Base-by-base conservation (phyloP, 2,329 filamentous ascomycete species). In the Aspergillus sp. region DNA sequence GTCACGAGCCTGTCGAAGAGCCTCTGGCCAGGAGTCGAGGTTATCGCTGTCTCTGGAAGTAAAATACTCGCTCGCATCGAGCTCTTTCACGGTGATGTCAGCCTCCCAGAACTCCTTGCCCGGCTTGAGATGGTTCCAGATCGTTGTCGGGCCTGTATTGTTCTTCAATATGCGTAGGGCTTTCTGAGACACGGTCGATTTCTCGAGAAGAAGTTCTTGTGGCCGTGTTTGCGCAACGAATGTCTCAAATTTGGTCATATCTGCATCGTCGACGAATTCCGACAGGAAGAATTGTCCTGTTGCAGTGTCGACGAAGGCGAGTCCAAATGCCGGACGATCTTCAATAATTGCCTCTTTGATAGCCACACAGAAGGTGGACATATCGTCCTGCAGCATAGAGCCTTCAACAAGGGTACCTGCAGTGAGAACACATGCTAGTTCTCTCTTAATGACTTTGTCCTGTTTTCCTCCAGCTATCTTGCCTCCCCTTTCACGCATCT, bases 191-290 rank as follows among this genome's bases (percentile, higher is more conserved):
- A 98, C 82, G 30, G 84, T 89, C 0, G 89, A 91, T 76, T 96
- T 98, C 74, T 99, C 95, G 0, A 99, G 80, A 0, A 99, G 81
- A 49, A 99, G 80, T 77, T 99, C 95, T 54, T 92, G 90, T 0
- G 95, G 95, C 22, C 90, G 87, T 17, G 89, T 96, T 76, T 99
- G 95, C 17, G 95, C 95, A 43, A 99, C 89, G 65, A 99, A 91
- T 0, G 95, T 99, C 80, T 99, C 95, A 68, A 99, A 98, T 73
- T 93, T 96, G 61, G 95, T 99, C 78, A 97, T 85, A 70, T 98
- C 93, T 4, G 89, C 86, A 74, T 99, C 95, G 70, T 99, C 95
- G 5, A 91, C 84, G 66, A 98, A 98, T 64, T 96, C 89, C 1
- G 93, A 91, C n/a, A 99, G 77, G 72, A 91, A 93, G 75, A 99